Conservation (phyloP, 2,329 filamentous ascomycete genomes). For the Scedosporium dehoogii region DNA sequence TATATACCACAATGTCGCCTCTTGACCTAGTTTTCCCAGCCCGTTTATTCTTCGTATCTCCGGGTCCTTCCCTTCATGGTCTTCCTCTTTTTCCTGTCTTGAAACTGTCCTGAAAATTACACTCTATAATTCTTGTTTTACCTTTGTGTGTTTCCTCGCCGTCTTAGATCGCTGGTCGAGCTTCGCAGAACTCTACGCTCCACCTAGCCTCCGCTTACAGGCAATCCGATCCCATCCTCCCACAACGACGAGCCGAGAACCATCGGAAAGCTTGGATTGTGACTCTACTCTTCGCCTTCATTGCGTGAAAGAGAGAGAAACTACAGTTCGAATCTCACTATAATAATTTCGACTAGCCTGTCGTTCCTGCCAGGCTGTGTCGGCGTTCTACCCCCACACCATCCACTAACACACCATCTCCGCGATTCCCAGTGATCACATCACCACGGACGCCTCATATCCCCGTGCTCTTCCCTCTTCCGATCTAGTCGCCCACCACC, state of each 20-base stretch:
- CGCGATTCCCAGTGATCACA: not conserved
- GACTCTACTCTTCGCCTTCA: not conserved
- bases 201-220: not conserved
- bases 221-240: not conserved
- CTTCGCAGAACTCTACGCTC: not conserved
- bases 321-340: not conserved
- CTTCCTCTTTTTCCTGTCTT: not conserved
- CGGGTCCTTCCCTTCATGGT: not conserved
- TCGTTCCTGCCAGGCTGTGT: not conserved
- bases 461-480: not conserved
- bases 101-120: not conserved
- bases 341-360: not conserved
- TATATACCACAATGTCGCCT: constrained; percentile 7
- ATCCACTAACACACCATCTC: constrained; percentile 2
- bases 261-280: not conserved
- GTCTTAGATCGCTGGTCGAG: constrained; percentile 4
- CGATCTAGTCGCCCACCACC: constrained; percentile 1
- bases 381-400: not conserved
- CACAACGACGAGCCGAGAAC: not conserved
- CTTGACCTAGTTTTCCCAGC: not conserved
- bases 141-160: not conserved
- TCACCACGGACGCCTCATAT: not conserved
- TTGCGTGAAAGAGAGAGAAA: not conserved
- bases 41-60: not conserved
- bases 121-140: not conserved